Base-by-base conservation (phyloP, 2,329 filamentous ascomycete genomes). In the Thelonectria rubi region DNA sequence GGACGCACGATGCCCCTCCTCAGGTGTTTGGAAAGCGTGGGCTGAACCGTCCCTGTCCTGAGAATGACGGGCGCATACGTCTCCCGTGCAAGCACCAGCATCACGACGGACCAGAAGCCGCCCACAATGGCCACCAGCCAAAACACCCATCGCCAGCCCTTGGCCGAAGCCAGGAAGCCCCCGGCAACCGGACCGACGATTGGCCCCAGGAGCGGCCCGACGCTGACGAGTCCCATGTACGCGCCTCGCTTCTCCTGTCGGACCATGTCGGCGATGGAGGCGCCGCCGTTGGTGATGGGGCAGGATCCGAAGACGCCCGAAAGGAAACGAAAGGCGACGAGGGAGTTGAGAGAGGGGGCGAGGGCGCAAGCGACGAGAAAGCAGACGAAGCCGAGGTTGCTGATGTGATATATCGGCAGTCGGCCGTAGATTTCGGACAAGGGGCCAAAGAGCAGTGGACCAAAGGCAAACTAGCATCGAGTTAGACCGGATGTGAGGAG, bases 1-100 rank as follows among this genome's bases (percentile, higher is more conserved):
- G 84, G 84, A 2, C 82, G 72, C 12, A 80, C 70, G n/a, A 82
- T 72, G 3, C 91, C 81, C 57, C 88, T 83, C 21, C 73, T 74
- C 57, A 91, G 72, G 37, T 46, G 17, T 21, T 30, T 9, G 5
- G 4, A 5, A 30, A 30, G 7, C 26, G 5, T 30, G 7, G 26
- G 26, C 26, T 30, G 26, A 30, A 9, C 26, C 7, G 8, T 8
- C 26, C 10, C 5, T 8, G 26, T 30, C 26, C 26, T 30, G 26
- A 30, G 26, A 9, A 30, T 30, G 21, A 11, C 42, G 17, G n/a
- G 51, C 17, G 72, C 66, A 17, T 65, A 65, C 17, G 68, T 37
- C 20, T 69, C 66, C 65, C 65, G 58, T 14, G 34, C 34, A 37
- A 37, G 14, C 18, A 77, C 15, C 46, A 77, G 76, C 2, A 74